Conservation (phyloP, 2,329 filamentous ascomycete genomes). For the Bipolaris bicolor region DNA sequence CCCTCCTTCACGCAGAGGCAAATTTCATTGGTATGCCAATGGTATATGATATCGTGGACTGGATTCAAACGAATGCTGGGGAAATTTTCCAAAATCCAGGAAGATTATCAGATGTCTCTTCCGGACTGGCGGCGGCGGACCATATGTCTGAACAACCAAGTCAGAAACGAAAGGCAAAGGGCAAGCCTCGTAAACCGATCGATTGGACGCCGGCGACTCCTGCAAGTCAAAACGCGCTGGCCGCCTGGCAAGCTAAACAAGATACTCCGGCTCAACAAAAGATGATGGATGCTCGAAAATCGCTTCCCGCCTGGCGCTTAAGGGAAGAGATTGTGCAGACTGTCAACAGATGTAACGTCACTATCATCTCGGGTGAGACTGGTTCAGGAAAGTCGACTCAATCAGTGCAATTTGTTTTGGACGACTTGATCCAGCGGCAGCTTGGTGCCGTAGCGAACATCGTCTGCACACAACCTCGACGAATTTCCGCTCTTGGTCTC, state of each 20-base stretch:
- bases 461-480: constrained; percentile 90
- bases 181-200: constrained; percentile 59
- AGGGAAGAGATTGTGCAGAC: constrained; percentile 76
- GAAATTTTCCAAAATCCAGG: constrained; percentile 85
- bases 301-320: constrained; percentile 86
- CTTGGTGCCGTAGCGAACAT: constrained; percentile 84
- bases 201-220: constrained; percentile 66
- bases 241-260: constrained; percentile 74
- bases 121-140: constrained; percentile 66
- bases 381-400: constrained; percentile 97
- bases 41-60: constrained; percentile 89
- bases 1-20: constrained; percentile 72
- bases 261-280: constrained; percentile 68
- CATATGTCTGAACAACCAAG: constrained; percentile 33
- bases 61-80: constrained; percentile 85
- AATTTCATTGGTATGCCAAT: constrained; percentile 83
- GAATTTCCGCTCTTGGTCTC: constrained; percentile 91
- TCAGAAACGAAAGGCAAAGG: constrained; percentile 28
- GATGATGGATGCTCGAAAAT: constrained; percentile 75
- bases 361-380: constrained; percentile 95
- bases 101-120: constrained; percentile 80
- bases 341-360: constrained; percentile 81
- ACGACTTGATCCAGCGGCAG: constrained; percentile 80
- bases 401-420: constrained; percentile 92
- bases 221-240: constrained; percentile 63